Conservation (phyloP, 2,329 filamentous ascomycete species). For the Tolypocladium inflatum region DNA sequence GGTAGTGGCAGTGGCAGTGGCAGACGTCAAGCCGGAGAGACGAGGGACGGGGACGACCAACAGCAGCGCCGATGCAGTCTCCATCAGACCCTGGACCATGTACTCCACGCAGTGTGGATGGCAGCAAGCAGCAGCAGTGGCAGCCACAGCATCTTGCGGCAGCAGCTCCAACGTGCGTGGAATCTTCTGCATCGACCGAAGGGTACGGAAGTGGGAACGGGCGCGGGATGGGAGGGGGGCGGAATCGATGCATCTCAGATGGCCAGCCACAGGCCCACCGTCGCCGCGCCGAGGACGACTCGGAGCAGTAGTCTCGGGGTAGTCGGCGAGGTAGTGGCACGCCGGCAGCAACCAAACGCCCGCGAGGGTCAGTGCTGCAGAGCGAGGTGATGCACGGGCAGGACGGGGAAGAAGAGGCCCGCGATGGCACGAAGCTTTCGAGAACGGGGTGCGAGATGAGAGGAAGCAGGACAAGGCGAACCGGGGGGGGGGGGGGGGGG, state of each 20-base stretch:
- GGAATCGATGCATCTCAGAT: conserved; percentile 1
- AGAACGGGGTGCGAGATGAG: neutral
- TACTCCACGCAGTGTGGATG: conserved; percentile 6
- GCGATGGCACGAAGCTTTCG: neutral
- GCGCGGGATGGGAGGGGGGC: neutral
- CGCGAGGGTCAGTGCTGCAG: neutral
- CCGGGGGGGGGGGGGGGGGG: neutral
- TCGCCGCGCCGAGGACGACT: neutral
- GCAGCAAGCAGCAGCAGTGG: neutral
- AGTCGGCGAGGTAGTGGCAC: neutral
- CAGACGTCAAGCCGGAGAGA: neutral
- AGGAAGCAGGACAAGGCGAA: neutral
- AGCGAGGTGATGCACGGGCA: neutral
- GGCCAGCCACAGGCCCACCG: neutral
- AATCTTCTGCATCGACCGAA: neutral
- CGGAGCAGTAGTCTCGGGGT: neutral
- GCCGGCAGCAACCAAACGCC: neutral
- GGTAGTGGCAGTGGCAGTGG: neutral
- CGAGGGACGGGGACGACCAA: neutral
- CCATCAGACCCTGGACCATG: conserved; percentile 7
- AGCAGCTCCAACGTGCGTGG: neutral
- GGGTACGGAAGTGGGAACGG: neutral
- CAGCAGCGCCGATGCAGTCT: neutral
- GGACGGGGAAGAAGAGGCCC: neutral
- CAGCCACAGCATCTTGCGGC: neutral